These are phyloP conservation scores for Globisporangium cystogenes DNA, from an alignment of 352 stramenopile species.

Conservation along the genomic window DNA sequence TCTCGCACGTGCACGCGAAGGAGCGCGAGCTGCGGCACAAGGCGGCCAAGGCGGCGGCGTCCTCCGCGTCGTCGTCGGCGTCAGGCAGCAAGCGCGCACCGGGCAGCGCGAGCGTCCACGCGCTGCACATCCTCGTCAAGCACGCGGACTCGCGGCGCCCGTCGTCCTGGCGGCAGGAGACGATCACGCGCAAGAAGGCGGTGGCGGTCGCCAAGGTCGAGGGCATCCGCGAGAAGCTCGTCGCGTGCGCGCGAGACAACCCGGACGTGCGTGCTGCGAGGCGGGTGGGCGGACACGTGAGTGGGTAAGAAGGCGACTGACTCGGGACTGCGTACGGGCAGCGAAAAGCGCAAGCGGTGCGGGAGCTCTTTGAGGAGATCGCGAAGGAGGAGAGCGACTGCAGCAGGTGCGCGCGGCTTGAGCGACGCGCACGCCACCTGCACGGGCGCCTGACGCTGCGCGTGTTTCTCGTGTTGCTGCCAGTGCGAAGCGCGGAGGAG, in stretches of 20 bases:
- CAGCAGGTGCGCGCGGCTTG: slow-evolving; percentile 70
- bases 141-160: slow-evolving; percentile 74
- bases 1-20: slow-evolving; percentile 78
- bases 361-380: slow-evolving; percentile 80
- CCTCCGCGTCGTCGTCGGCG: background rate
- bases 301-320: no score
- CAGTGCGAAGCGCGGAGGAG: slow-evolving; percentile 88
- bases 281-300: no score
- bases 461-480: background rate
- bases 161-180: slow-evolving; percentile 86
- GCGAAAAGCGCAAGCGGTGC: slow-evolving; percentile 30
- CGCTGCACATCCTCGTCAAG: slow-evolving; percentile 88
- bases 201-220: slow-evolving; percentile 73
- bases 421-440: no score
- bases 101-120: slow-evolving; percentile 43
- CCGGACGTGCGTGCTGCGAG: slow-evolving; percentile 45
- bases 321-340: background rate
- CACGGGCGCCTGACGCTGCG: background rate
- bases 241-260: slow-evolving; percentile 61
- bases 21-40: slow-evolving; percentile 70
- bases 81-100: slow-evolving; percentile 8
- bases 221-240: slow-evolving; percentile 78
- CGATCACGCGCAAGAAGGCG: slow-evolving; percentile 84
- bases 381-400: slow-evolving; percentile 87
- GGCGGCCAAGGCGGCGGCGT: slow-evolving; percentile 15